These are phyloP conservation scores for Neurospora sp. DNA, from an alignment of 495 filamentous ascomycete species.

Conservation along the genomic window DNA sequence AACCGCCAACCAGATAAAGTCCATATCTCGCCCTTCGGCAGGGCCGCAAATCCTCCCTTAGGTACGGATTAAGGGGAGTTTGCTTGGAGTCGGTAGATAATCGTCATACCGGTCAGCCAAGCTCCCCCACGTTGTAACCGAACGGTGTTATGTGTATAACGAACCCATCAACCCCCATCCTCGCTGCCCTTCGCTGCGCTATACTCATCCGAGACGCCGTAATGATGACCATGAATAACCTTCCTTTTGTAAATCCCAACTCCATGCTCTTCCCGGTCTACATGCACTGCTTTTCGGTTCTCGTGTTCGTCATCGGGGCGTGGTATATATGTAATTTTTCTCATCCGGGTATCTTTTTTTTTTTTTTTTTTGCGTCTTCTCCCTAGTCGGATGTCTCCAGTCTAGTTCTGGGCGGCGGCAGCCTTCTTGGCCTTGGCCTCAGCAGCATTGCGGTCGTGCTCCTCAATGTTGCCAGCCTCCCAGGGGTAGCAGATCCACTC, in stretches of 20 bases:
- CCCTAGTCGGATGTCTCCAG: not conserved
- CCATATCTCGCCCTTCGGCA: not conserved
- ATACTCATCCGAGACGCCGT: not conserved
- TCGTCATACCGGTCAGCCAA: not conserved
- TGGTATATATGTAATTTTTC: not conserved
- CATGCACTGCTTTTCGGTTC: not conserved
- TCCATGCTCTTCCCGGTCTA: not conserved
- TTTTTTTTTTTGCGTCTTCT: not conserved
- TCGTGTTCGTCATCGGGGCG: not conserved
- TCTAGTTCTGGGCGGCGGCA: not conserved
- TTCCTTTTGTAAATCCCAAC: not conserved
- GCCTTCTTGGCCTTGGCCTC: constrained; percentile 26
- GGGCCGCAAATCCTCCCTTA: not conserved
- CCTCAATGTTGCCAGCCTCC: constrained; percentile 94
- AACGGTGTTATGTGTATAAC: not conserved
- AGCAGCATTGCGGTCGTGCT: constrained; percentile 68
- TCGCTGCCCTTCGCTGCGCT: not conserved
- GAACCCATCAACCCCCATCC: not conserved
- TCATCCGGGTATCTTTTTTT: not conserved
- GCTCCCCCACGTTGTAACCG: not conserved
- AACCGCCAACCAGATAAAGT: not conserved
- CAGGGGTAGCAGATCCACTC: constrained; percentile 99
- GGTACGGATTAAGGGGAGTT: not conserved
- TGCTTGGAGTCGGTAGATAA: not conserved
- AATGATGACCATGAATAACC: not conserved